A percentile compares a stretch with the other conserved stretches of the same genome.
Conservation (phyloP, 2,329 filamentous ascomycete species). For the Fusarium chaquense region DNA sequence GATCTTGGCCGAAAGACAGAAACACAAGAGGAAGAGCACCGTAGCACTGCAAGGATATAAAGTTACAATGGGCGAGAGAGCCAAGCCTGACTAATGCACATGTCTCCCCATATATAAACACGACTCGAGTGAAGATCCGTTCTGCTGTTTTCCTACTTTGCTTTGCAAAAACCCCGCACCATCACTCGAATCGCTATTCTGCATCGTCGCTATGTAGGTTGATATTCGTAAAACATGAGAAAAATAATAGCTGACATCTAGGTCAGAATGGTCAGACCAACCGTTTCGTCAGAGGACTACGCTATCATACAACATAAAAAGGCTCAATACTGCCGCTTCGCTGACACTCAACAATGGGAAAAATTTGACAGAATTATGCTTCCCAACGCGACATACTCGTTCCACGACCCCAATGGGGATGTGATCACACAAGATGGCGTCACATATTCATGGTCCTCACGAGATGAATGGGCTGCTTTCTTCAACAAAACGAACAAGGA, state of each 20-base stretch:
- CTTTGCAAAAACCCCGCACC: background rate
- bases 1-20: background rate
- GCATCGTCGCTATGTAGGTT: background rate
- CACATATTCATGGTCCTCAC: background rate
- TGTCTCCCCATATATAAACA: background rate
- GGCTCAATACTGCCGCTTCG: conserved; percentile 28
- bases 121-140: background rate
- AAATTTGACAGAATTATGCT: conserved; percentile 25
- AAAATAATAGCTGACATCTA: accelerated
- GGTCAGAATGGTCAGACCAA: background rate
- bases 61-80: background rate
- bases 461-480: background rate
- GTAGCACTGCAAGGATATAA: background rate
- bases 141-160: background rate
- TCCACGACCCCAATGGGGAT: conserved; percentile 1
- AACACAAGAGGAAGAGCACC: background rate
- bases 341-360: conserved; percentile 29
- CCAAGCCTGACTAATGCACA: background rate
- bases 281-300: background rate
- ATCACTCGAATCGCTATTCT: background rate
- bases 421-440: background rate
- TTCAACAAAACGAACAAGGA: conserved; percentile 19
- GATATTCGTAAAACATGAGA: accelerated
- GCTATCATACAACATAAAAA: conserved; percentile 32
- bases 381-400: conserved; percentile 2